phyloP scores from a whole-genome alignment of 306 rosid genomes.

The Lathyrus sativus region DNA sequence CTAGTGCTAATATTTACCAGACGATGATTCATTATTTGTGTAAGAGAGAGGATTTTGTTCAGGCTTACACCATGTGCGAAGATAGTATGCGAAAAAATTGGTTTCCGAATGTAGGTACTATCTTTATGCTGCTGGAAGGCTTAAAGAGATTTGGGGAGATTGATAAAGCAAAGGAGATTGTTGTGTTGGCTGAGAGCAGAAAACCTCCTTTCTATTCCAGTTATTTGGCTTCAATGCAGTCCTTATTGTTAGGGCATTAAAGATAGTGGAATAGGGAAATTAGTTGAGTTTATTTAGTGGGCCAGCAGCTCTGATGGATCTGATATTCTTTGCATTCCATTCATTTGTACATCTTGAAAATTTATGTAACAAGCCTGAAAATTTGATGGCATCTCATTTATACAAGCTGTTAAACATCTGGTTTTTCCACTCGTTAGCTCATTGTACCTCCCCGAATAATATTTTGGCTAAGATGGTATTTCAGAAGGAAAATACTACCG shows the following conservation, averaged over 20 bases:
- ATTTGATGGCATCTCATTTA: constrained; percentile 23
- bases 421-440: constrained; percentile 22
- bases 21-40: constrained; percentile 87
- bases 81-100: constrained; percentile 65
- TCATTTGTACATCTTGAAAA: constrained; percentile 43
- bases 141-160: constrained; percentile 54
- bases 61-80: constrained; percentile 62
- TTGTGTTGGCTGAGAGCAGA: constrained; percentile 53
- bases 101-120: constrained; percentile 66
- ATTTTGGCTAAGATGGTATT: constrained; percentile 12
- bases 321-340: constrained; percentile 41
- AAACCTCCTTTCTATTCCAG: constrained; percentile 53
- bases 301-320: constrained; percentile 21
- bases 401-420: constrained; percentile 8
- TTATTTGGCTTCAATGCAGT: constrained; percentile 47
- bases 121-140: constrained; percentile 57
- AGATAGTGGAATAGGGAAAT: constrained; percentile 36
- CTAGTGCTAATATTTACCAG: constrained; percentile 68
- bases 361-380: constrained; percentile 24
- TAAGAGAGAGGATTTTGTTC: constrained; percentile 52
- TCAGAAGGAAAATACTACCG: constrained; percentile 32
- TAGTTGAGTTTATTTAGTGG: constrained; percentile 18
- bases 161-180: constrained; percentile 46
- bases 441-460: constrained; percentile 25
- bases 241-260: constrained; percentile 40